Evolutionary conservation across 345 rosid genomes (phyloP), one percentile per base, ranked within the genome.

Genomic region (Citrus trifoliata): DNA sequence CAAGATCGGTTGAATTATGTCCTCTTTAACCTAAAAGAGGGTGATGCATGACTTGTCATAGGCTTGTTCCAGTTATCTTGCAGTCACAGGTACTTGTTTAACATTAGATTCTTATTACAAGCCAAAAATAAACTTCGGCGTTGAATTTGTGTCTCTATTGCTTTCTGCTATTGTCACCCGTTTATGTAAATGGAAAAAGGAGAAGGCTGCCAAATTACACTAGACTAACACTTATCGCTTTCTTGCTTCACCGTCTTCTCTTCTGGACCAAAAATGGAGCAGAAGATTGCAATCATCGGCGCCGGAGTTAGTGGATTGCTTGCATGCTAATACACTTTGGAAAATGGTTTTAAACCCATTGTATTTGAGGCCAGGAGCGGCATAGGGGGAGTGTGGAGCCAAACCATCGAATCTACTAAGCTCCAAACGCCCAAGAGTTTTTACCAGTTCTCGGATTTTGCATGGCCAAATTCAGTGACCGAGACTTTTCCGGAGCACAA

Each of bases 281-380:
- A 71, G 82, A 83, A 35, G 19, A 76, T 88, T 32, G 86, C 81
- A 21, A 78, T 86, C 35, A 71, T 88, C 27, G 87, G 88, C 8
- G 87, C 90, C 3, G 90, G 88, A 75, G 42, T 86, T 37, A 86
- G 90, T 60, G 88, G 87, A 74, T 76, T 88, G 5, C 77, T 84
- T 2, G 89, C 88, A 1, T 84, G 88, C 78, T 84, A 86, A 42
- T 78, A 81, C 62, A 25, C 80, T 9, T 28, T 81, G 30, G 88
- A 82, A 60, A 79, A 65, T 67, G 87, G 88, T 10, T 82, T 82
- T 12, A 58, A 71, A 33, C 84, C 85, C 0, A 28, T 76, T 1
- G 84, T 84, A 25, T 86, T 86, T 37, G 88, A 88, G 70, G 75
- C 84, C 13, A 56, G 56, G 18, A 58, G 74, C 30, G 18, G n/a